Conservation (phyloP, 1,284 basidiomycete species). For the Xanthoconium separans region DNA sequence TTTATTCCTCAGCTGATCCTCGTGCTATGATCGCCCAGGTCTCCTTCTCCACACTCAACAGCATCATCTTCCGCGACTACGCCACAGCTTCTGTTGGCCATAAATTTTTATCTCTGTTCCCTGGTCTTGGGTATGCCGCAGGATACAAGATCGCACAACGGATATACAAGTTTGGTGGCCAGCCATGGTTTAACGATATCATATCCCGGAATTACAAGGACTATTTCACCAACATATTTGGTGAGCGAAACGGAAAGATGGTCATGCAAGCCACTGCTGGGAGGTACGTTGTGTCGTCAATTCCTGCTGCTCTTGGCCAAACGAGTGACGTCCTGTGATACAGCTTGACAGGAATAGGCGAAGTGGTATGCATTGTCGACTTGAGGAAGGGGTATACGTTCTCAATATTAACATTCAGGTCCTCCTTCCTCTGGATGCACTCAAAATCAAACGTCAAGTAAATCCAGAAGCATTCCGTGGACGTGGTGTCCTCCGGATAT, state of each 20-base stretch:
- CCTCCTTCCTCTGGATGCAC: slow-evolving; percentile 90
- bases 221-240: slow-evolving; percentile 81
- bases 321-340: slow-evolving; percentile 6
- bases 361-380: slow-evolving; percentile 67
- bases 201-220: slow-evolving; percentile 77
- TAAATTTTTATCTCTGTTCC: slow-evolving; percentile 91
- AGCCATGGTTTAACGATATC: slow-evolving; percentile 96
- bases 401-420: slow-evolving; percentile 46
- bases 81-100: slow-evolving; percentile 67
- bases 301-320: neutral
- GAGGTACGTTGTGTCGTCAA: slow-evolving; percentile 50
- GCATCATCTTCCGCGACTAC: slow-evolving; percentile 87
- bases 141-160: slow-evolving; percentile 96
- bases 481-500: slow-evolving; percentile 86
- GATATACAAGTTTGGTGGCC: slow-evolving; percentile 98
- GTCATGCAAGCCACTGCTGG: slow-evolving; percentile 96
- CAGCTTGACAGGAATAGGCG: slow-evolving; percentile 93
- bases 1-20: neutral
- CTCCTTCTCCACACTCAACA: slow-evolving; percentile 58
- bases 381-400: neutral
- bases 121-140: slow-evolving; percentile 96
- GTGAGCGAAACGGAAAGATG: slow-evolving; percentile 95
- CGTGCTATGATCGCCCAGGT: slow-evolving; percentile 46
- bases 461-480: slow-evolving; percentile 96
- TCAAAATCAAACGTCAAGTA: slow-evolving; percentile 98